These are phyloP conservation scores for Mercurialis annua DNA, from an alignment of 345 rosid species.

Conservation along the genomic window DNA sequence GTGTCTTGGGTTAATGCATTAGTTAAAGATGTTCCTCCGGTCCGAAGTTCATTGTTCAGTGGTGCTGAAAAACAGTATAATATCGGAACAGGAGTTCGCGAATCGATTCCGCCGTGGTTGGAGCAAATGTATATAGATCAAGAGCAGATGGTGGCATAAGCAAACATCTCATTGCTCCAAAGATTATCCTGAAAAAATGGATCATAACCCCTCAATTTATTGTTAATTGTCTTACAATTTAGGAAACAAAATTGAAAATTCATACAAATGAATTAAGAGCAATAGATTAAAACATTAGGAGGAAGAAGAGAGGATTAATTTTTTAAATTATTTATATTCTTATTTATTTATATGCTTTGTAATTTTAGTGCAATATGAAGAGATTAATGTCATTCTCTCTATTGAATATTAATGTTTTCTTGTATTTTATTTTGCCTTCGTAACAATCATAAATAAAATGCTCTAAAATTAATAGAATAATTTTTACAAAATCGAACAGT, in stretches of 20 bases:
- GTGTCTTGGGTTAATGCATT: slow-evolving; percentile 87
- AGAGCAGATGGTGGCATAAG: slow-evolving; percentile 88
- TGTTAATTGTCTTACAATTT: slow-evolving; percentile 9
- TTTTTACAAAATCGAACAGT: no score
- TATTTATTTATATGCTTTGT: not conserved
- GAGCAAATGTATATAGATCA: slow-evolving; percentile 89
- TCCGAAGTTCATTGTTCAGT: slow-evolving; percentile 29
- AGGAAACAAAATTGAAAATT: slow-evolving; percentile 2
- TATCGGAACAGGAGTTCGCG: slow-evolving; percentile 37
- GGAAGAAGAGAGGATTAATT: slow-evolving; percentile 5
- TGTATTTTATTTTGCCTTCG: no score
- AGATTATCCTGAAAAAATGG: not conserved
- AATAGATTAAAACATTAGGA: not conserved
- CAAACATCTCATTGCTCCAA: slow-evolving; percentile 13
- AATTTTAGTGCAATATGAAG: slow-evolving; percentile 1
- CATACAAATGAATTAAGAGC: not conserved
- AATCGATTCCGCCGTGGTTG: slow-evolving; percentile 59
- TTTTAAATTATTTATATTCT: slow-evolving; percentile 17
- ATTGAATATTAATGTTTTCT: not conserved
- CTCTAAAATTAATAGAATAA: no score
- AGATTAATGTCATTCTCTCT: not conserved
- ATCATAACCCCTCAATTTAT: not conserved
- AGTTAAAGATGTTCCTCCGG: slow-evolving; percentile 66
- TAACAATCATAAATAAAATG: no score
- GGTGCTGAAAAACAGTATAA: slow-evolving; percentile 36